Evolutionary conservation across 2,329 filamentous ascomycete species (phyloP).

Genomic region (Exophiala sp.): DNA sequence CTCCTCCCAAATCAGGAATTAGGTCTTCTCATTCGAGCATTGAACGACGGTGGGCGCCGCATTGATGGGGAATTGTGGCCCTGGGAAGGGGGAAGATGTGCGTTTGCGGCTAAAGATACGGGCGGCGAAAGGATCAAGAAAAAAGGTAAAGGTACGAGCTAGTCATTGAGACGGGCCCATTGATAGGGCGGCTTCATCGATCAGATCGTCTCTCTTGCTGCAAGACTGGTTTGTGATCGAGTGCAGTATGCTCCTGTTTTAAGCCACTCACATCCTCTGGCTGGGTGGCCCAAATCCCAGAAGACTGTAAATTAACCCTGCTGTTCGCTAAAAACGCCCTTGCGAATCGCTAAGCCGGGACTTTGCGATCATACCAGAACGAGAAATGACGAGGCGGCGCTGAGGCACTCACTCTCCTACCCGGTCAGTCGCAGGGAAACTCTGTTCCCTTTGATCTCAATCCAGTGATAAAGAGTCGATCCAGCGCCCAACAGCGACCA

Average conservation of each 20-base stretch:
- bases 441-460: conserved; percentile 1
- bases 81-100: too few species aligned
- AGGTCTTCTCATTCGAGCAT: too few species aligned
- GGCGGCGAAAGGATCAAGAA: neutral
- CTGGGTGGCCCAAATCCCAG: neutral
- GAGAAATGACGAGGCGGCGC: conserved; percentile 9
- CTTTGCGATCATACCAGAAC: neutral
- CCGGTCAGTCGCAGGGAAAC: conserved; percentile 3
- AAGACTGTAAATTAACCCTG: neutral
- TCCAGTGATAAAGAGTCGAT: neutral
- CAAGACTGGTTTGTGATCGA: neutral
- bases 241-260: neutral
- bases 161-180: neutral
- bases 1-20: too few species aligned
- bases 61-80: too few species aligned
- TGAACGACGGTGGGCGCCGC: too few species aligned
- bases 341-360: too few species aligned
- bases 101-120: neutral
- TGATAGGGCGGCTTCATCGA: neutral
- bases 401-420: conserved; percentile 9
- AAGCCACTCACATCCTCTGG: neutral
- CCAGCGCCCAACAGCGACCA: too few species aligned
- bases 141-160: neutral
- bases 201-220: conserved; percentile 1
- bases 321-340: conserved; percentile 9